Percentiles rank a stretch among this genome's conserved stretches.
Evolutionary conservation across 768 basidiomycete species (phyloP).

Genomic region (Trametes cubensis): DNA sequence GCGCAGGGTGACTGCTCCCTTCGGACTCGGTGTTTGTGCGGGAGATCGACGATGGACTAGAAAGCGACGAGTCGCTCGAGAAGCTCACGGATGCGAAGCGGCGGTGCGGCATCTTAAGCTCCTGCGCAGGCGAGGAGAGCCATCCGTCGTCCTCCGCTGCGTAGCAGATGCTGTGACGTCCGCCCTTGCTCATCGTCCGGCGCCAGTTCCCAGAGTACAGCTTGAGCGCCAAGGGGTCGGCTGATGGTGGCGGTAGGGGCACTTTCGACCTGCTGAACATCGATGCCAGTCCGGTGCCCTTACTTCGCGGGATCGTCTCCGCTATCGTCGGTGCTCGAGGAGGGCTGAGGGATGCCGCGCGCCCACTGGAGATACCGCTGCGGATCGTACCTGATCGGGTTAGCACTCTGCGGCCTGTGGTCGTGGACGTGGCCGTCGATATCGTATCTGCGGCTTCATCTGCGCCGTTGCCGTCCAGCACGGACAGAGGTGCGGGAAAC

Average conservation of each 20-base stretch:
- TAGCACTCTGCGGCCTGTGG: conserved; percentile 7
- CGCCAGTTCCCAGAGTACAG: conserved; percentile 56
- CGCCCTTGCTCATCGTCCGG: conserved; percentile 16
- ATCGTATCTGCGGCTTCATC: conserved; percentile 3
- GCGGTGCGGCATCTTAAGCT: conserved; percentile 42
- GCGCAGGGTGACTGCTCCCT: conserved; percentile 15
- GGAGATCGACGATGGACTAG: conserved; percentile 33
- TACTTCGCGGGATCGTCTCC: conserved; percentile 18
- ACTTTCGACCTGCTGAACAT: conserved; percentile 42
- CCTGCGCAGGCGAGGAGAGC: conserved; percentile 26
- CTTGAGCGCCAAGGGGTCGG: conserved; percentile 48
- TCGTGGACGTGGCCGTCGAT: conserved; percentile 2
- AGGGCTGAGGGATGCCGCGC: conserved; percentile 19
- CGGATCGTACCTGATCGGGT: conserved; percentile 17
- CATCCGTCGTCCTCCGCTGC: conserved; percentile 17
- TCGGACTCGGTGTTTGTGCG: conserved; percentile 27
- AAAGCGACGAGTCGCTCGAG: conserved; percentile 52
- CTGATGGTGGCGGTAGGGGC: conserved; percentile 48
- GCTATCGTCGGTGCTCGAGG: conserved; percentile 8
- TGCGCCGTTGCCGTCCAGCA: conserved; percentile 27
- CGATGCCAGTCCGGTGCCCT: conserved; percentile 32
- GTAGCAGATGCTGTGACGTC: conserved; percentile 1
- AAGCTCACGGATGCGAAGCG: conserved; percentile 47
- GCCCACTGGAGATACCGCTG: conserved; percentile 7
- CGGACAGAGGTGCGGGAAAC: conserved; percentile 76